These are phyloP conservation scores for Scalesia atractyloides DNA, from an alignment of 129 eudicot genomes.

Conservation along the genomic window DNA sequence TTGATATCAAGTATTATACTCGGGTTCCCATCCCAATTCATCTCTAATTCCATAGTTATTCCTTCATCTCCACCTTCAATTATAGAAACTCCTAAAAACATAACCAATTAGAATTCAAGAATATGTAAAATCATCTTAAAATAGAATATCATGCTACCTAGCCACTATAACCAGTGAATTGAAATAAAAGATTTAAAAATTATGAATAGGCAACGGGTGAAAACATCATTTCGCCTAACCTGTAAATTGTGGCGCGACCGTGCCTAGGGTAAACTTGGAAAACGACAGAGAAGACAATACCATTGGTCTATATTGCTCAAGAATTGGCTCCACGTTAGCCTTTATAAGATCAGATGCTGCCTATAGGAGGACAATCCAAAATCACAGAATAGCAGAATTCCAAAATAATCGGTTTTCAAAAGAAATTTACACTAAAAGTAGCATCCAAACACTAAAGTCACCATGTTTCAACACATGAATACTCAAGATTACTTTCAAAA, in stretches of 20 bases:
- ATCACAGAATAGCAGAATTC: conserved; percentile 12
- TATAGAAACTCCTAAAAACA: conserved; percentile 67
- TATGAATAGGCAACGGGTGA: background rate
- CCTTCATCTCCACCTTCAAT: conserved; percentile 79
- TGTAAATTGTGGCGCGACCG: conserved; percentile 97
- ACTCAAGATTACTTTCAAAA: background rate
- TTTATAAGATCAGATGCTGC: conserved; percentile 95
- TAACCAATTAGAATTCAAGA: background rate
- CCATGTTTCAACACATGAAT: background rate
- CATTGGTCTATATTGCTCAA: conserved; percentile 90
- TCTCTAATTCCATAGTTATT: conserved; percentile 94
- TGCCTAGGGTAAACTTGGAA: conserved; percentile 91
- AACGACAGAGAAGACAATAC: conserved; percentile 79
- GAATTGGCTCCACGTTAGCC: conserved; percentile 81
- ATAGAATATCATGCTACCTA: background rate
- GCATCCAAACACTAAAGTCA: conserved; percentile 1
- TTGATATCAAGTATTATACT: conserved; percentile 89
- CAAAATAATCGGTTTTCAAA: background rate
- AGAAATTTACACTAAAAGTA: background rate
- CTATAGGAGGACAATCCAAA: conserved; percentile 45
- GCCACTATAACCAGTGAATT: background rate
- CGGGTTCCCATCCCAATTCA: conserved; percentile 99
- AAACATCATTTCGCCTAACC: conserved; percentile 41
- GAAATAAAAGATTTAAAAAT: background rate
- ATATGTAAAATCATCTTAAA: conserved; percentile 2